A percentile compares a stretch with the other conserved stretches of the same genome.
phyloP scores from a whole-genome alignment of 192 early-diverging fungal genomes.

The Thamnidium elegans region DNA sequence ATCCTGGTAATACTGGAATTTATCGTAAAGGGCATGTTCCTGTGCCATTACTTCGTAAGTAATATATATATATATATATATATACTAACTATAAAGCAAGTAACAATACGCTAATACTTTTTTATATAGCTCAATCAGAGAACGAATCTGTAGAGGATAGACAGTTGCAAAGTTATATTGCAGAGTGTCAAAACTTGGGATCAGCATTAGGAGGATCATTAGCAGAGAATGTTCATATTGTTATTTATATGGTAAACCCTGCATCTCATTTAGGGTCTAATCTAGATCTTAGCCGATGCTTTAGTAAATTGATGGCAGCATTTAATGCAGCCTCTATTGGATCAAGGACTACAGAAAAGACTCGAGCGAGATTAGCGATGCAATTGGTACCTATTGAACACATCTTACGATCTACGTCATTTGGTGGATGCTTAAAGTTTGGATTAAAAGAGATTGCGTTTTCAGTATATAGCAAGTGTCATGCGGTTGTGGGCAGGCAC shows the following conservation, averaged over 20 bases:
- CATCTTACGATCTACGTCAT: conserved; percentile 41
- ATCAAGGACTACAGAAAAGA: neutral
- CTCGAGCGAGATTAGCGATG: conserved; percentile 40
- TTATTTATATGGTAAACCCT: conserved; percentile 54
- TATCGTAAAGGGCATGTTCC: conserved; percentile 45
- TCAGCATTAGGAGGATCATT: conserved; percentile 36
- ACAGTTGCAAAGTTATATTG: conserved; percentile 45
- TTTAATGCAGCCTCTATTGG: conserved; percentile 33
- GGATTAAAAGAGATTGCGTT: conserved; percentile 54
- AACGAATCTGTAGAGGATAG: conserved; percentile 38
- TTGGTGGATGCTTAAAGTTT: conserved; percentile 49
- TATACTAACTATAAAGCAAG: neutral
- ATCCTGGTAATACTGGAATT: conserved; percentile 36
- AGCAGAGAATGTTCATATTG: conserved; percentile 40
- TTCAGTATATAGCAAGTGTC: conserved; percentile 51
- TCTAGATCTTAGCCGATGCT: conserved; percentile 49
- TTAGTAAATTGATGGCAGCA: conserved; percentile 41
- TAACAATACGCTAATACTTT: neutral
- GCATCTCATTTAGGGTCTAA: conserved; percentile 43
- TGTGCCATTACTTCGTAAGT: conserved; percentile 41
- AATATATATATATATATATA: neutral
- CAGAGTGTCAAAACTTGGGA: conserved; percentile 46
- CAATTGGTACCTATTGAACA: conserved; percentile 53
- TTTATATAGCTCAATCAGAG: conserved; percentile 22
- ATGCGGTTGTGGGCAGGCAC: conserved; percentile 39